Percentiles rank a stretch among this genome's conserved stretches.
Evolutionary conservation across 257 asterid genomes (phyloP).

Genomic region (Solanum pennellii): DNA sequence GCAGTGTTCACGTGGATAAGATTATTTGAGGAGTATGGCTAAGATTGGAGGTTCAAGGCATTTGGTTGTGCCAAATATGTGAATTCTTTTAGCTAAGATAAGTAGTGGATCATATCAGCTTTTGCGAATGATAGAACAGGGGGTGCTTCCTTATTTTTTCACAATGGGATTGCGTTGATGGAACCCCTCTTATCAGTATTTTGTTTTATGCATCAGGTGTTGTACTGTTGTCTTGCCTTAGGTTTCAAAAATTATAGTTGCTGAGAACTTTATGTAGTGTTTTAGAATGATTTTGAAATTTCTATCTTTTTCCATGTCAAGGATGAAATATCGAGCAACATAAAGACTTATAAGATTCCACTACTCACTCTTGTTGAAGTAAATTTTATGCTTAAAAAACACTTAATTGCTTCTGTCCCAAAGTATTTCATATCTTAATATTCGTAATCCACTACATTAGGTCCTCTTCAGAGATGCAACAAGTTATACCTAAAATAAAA

Average conservation of each 20-base stretch:
- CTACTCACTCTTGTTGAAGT: constrained; percentile 36
- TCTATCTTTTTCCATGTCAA: constrained; percentile 41
- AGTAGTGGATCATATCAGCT: constrained; percentile 61
- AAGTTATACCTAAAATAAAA: too few relatives aligned
- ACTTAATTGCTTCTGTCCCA: too few relatives aligned
- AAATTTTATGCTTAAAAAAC: background rate
- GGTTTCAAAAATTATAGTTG: constrained; percentile 59
- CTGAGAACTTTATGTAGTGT: constrained; percentile 53
- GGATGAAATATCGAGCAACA: constrained; percentile 33
- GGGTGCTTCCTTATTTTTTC: constrained; percentile 45
- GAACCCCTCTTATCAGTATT: constrained; percentile 43
- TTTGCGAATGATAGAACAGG: constrained; percentile 56
- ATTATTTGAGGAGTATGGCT: constrained; percentile 55
- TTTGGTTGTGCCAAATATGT: constrained; percentile 59
- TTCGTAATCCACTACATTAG: too few relatives aligned
- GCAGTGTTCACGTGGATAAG: constrained; percentile 6
- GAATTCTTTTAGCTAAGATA: constrained; percentile 59
- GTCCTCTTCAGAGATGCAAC: too few relatives aligned
- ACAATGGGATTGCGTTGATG: constrained; percentile 33
- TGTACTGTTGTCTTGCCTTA: constrained; percentile 48
- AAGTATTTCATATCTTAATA: too few relatives aligned
- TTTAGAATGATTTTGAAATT: constrained; percentile 61
- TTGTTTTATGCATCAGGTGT: constrained; percentile 51
- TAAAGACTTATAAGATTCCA: constrained; percentile 46
- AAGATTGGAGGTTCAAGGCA: constrained; percentile 52